A percentile compares a stretch with the other conserved stretches of the same genome.
Evolutionary conservation across 1,139 yeast genomes (phyloP).

Genomic region (Zygosaccharomyces pseudobailii): DNA sequence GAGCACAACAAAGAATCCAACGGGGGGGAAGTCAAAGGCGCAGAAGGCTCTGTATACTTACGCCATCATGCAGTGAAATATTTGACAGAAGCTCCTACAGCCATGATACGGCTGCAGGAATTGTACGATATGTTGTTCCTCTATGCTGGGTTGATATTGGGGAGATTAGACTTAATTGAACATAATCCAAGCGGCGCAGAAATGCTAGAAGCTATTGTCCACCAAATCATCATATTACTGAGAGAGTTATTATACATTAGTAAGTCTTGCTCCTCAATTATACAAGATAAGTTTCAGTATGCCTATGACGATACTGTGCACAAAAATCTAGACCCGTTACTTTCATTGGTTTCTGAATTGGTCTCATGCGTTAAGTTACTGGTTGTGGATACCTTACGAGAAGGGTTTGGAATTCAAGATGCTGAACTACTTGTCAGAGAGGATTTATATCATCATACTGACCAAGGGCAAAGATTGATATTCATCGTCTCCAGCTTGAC

Average conservation of each 20-base stretch:
- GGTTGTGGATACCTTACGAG: constrained; percentile 47
- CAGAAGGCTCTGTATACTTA: constrained; percentile 9
- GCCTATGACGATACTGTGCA: constrained; percentile 40
- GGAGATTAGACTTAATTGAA: constrained; percentile 69
- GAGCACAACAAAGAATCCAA: constrained; percentile 5
- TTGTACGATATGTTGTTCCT: constrained; percentile 64
- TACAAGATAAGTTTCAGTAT: constrained; percentile 36
- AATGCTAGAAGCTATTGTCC: constrained; percentile 57
- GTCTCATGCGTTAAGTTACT: constrained; percentile 61
- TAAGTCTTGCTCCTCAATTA: constrained; percentile 41
- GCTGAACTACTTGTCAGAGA: constrained; percentile 28
- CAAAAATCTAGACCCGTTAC: constrained; percentile 51
- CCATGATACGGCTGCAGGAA: constrained; percentile 67
- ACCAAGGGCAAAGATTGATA: constrained; percentile 63
- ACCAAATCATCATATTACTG: constrained; percentile 59
- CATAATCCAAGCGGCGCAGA: constrained; percentile 68
- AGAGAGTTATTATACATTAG: constrained; percentile 62
- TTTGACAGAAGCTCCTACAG: constrained; percentile 57
- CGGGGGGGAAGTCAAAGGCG: not conserved
- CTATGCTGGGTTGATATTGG: constrained; percentile 67
- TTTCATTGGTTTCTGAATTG: constrained; percentile 59
- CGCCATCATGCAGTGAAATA: constrained; percentile 20
- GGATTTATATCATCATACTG: constrained; percentile 49
- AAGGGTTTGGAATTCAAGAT: constrained; percentile 29
- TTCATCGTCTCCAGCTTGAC: constrained; percentile 63